These are phyloP conservation scores for Emiliania huxleyi DNA, from an alignment of 78 protist species.

Conservation along the genomic window DNA sequence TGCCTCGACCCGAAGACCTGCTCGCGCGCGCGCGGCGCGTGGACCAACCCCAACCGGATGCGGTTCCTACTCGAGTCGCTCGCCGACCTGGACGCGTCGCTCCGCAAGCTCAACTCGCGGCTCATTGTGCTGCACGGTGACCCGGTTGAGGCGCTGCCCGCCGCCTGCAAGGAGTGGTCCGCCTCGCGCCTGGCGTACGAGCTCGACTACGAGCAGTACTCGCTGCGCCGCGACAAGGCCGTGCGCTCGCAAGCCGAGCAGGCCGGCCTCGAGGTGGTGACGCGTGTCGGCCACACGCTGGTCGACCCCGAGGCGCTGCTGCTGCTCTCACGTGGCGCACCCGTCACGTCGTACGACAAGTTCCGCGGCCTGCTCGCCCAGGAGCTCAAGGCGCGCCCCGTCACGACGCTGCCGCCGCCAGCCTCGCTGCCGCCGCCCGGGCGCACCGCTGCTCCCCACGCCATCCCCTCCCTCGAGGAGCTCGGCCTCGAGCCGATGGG, in stretches of 20 bases:
- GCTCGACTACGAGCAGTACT: slow-evolving; percentile 2
- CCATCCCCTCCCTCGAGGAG: not conserved
- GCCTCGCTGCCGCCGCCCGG: too few species aligned
- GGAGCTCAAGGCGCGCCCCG: not conserved
- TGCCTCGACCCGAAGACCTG: slow-evolving; percentile 36
- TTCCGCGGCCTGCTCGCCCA: not conserved
- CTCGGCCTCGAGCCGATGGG: not conserved
- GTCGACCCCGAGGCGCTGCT: not conserved
- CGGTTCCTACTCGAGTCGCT: slow-evolving; percentile 35
- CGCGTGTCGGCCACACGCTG: slow-evolving; percentile 6
- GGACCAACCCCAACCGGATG: too few species aligned
- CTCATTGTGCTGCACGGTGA: slow-evolving; percentile 41
- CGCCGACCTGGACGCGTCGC: slow-evolving; percentile 24
- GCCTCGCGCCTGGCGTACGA: not conserved
- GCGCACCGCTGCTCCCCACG: not conserved
- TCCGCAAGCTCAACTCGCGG: slow-evolving; percentile 31
- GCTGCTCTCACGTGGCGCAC: not conserved
- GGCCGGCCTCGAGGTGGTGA: slow-evolving; percentile 29
- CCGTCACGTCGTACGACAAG: not conserved
- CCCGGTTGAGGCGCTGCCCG: slow-evolving; percentile 3
- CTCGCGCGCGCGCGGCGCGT: not conserved
- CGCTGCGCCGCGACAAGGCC: slow-evolving; percentile 14
- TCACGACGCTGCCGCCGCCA: not conserved
- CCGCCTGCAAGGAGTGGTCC: not conserved
- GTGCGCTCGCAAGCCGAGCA: not conserved